Conservation (phyloP, 1,284 basidiomycete species). For the Cryptococcus sp. region DNA sequence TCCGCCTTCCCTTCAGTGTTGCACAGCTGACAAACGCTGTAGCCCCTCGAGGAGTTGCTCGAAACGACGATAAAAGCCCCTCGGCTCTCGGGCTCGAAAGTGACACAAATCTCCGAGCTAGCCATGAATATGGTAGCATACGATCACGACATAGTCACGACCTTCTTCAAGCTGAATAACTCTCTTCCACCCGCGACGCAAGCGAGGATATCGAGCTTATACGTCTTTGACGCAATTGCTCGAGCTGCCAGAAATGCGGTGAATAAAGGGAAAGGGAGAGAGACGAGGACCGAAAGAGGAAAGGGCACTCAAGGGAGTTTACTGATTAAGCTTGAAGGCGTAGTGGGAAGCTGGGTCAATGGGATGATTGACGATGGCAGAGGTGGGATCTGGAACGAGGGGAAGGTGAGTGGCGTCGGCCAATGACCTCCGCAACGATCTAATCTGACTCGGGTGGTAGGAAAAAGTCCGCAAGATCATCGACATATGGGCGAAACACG, state of each 20-base stretch:
- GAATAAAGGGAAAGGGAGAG: slow-evolving; percentile 65
- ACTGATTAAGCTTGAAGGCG: slow-evolving; percentile 78
- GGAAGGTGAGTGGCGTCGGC: slow-evolving; percentile 78
- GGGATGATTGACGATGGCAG: slow-evolving; percentile 66
- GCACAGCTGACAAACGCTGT: background rate
- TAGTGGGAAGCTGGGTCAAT: slow-evolving; percentile 77
- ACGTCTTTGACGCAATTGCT: slow-evolving; percentile 84
- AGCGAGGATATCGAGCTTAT: slow-evolving; percentile 77
- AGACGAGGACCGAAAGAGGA: slow-evolving; percentile 62
- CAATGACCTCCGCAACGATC: slow-evolving; percentile 4
- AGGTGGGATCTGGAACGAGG: slow-evolving; percentile 61
- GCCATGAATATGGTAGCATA: slow-evolving; percentile 74
- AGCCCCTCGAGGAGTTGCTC: slow-evolving; percentile 76
- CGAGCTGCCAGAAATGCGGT: slow-evolving; percentile 72
- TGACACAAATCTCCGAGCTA: slow-evolving; percentile 70
- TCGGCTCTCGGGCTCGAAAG: slow-evolving; percentile 78
- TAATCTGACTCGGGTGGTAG: slow-evolving; percentile 58
- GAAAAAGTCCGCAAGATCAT: slow-evolving; percentile 92
- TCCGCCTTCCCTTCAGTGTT: no score
- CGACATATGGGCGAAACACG: slow-evolving; percentile 88
- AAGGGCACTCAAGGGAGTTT: slow-evolving; percentile 68
- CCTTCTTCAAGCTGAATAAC: slow-evolving; percentile 80
- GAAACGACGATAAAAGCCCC: slow-evolving; percentile 77
- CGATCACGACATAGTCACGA: slow-evolving; percentile 76
- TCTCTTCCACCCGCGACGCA: slow-evolving; percentile 59